phyloP scores from a whole-genome alignment of 2,329 filamentous ascomycete genomes.

The Hypomyces perniciosus region DNA sequence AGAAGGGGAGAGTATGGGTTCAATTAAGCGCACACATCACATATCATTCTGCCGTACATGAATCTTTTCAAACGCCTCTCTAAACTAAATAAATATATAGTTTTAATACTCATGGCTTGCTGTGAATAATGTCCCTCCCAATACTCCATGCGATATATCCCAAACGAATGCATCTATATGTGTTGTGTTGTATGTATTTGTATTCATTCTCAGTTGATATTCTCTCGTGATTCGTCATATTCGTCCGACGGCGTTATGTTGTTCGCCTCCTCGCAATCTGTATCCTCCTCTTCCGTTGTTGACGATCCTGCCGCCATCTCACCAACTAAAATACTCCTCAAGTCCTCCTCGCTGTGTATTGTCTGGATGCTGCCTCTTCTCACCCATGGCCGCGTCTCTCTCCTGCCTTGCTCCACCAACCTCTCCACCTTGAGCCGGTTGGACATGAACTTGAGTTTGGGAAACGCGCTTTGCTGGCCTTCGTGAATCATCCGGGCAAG shows the following conservation, averaged over 20 bases:
- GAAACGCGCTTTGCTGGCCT: conserved; percentile 83
- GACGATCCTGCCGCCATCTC: conserved; percentile 27
- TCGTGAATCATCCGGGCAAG: conserved; percentile 85
- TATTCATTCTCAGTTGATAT: not conserved
- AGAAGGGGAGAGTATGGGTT: too few species aligned
- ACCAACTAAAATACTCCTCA: conserved; percentile 42
- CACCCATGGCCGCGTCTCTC: conserved; percentile 44
- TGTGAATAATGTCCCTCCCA: too few species aligned
- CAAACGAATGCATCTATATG: not conserved
- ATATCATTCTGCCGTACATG: too few species aligned
- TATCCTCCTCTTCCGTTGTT: conserved; percentile 34
- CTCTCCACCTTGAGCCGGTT: conserved; percentile 84
- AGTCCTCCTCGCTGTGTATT: conserved; percentile 55
- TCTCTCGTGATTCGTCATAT: conserved; percentile 20
- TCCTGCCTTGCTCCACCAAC: conserved; percentile 52
- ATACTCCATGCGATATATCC: not conserved
- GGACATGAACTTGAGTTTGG: conserved; percentile 83
- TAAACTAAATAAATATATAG: too few species aligned
- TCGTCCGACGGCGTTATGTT: conserved; percentile 6
- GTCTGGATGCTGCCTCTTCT: conserved; percentile 51
- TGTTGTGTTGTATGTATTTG: not conserved
- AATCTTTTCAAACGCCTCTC: too few species aligned
- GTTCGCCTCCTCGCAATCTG: conserved; percentile 21
- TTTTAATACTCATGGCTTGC: too few species aligned
- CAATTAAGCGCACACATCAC: too few species aligned